Conservation (phyloP, 441 rosid genomes). For the Mallotus repandus region DNA sequence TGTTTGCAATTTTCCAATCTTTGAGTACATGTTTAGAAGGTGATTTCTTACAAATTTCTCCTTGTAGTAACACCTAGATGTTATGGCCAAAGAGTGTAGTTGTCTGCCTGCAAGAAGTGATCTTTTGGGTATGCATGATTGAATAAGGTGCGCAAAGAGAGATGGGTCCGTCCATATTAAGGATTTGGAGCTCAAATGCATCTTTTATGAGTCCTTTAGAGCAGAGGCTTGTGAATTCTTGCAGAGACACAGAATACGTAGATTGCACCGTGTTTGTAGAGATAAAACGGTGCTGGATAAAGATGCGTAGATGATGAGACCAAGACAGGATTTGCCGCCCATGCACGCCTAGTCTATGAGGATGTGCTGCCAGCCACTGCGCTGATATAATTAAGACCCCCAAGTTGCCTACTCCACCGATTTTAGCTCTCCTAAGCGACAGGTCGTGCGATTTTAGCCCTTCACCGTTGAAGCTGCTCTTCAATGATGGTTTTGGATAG, state of each 20-base stretch:
- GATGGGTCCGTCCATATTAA: constrained; percentile 61
- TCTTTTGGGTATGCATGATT: constrained; percentile 44
- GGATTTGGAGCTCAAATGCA: constrained; percentile 46
- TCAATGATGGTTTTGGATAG: too few species aligned
- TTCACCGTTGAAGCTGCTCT: too few species aligned
- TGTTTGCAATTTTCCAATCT: constrained; percentile 46
- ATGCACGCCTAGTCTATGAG: background rate
- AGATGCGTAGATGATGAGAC: background rate
- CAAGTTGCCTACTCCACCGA: too few species aligned
- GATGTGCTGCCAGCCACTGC: too few species aligned
- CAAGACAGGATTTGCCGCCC: constrained; percentile 3
- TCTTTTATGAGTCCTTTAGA: constrained; percentile 49
- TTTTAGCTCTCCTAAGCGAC: too few species aligned
- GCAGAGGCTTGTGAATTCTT: constrained; percentile 47
- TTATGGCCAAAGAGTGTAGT: constrained; percentile 60
- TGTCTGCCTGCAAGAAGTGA: constrained; percentile 50
- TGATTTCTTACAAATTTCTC: constrained; percentile 74
- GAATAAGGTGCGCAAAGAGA: constrained; percentile 60
- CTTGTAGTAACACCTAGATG: constrained; percentile 53
- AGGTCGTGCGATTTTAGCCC: too few species aligned
- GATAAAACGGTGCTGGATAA: background rate
- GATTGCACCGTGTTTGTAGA: constrained; percentile 12
- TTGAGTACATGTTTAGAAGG: constrained; percentile 66
- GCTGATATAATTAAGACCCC: too few species aligned
- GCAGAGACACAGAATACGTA: background rate